Percentiles rank a stretch among this genome's conserved stretches.
Evolutionary conservation across 192 early-diverging fungal species (phyloP).

Genomic region (Neocallimastix lanati): DNA sequence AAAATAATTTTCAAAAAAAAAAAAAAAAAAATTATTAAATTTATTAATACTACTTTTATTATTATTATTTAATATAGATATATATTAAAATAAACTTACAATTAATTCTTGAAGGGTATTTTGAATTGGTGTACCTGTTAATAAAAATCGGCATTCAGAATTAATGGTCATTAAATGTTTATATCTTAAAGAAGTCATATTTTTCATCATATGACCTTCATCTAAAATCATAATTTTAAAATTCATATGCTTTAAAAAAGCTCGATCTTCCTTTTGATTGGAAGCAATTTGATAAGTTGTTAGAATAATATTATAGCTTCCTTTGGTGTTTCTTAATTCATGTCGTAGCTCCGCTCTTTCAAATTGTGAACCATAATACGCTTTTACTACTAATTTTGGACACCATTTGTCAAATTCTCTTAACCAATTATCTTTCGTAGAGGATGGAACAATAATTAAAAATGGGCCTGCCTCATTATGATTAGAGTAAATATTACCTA

Average conservation of each 20-base stretch:
- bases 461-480: slow-evolving; percentile 38
- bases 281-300: slow-evolving; percentile 73
- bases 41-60: too few species aligned
- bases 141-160: slow-evolving; percentile 34
- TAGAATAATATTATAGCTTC: slow-evolving; percentile 40
- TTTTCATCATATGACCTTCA: slow-evolving; percentile 75
- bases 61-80: too few species aligned
- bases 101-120: slow-evolving; percentile 80
- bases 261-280: slow-evolving; percentile 43
- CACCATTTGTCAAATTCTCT: slow-evolving; percentile 67
- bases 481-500: slow-evolving; percentile 17
- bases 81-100: too few species aligned
- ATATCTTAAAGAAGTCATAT: slow-evolving; percentile 58
- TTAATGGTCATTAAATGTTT: slow-evolving; percentile 50
- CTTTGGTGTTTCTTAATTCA: slow-evolving; percentile 22
- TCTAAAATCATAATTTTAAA: slow-evolving; percentile 63
- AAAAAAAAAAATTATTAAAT: background rate
- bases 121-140: slow-evolving; percentile 74
- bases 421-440: slow-evolving; percentile 80
- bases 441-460: slow-evolving; percentile 69
- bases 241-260: slow-evolving; percentile 41
- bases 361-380: slow-evolving; percentile 32
- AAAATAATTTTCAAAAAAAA: too few species aligned
- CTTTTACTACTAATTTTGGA: slow-evolving; percentile 29
- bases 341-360: slow-evolving; percentile 32